A percentile compares a stretch with the other conserved stretches of the same genome.
Evolutionary conservation across 1,284 basidiomycete species (phyloP).

Genomic region (Ceratobasidium sp.): DNA sequence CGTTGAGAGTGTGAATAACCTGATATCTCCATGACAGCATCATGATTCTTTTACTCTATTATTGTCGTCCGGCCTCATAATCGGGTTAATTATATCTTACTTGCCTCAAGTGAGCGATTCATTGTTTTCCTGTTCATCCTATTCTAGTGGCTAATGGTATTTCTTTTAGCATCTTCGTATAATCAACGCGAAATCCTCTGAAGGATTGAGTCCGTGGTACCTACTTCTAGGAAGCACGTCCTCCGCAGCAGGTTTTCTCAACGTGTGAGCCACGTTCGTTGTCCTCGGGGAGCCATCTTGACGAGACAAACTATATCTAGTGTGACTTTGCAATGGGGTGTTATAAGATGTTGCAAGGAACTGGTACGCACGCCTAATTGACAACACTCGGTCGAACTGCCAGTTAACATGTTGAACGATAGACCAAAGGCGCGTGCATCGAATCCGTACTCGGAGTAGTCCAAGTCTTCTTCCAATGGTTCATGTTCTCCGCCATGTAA

Average conservation of each 20-base stretch:
- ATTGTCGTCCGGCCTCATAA: slow-evolving; percentile 81
- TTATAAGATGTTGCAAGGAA: slow-evolving; percentile 84
- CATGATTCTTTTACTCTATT: slow-evolving; percentile 82
- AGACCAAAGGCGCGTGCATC: slow-evolving; percentile 81
- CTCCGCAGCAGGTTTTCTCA: slow-evolving; percentile 82
- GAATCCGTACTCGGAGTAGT: slow-evolving; percentile 87
- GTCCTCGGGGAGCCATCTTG: not conserved
- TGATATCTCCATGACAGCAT: not conserved
- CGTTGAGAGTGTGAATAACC: not conserved
- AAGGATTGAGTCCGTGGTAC: slow-evolving; percentile 94
- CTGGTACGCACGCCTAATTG: slow-evolving; percentile 74
- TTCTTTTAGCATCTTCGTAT: slow-evolving; percentile 76
- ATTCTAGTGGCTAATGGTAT: slow-evolving; percentile 1
- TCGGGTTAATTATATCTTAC: slow-evolving; percentile 89
- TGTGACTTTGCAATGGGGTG: slow-evolving; percentile 88
- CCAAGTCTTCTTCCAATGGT: slow-evolving; percentile 89
- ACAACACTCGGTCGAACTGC: not conserved
- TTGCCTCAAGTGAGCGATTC: slow-evolving; percentile 77
- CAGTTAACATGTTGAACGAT: slow-evolving; percentile 11
- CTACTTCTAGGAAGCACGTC: slow-evolving; percentile 93
- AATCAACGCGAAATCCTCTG: slow-evolving; percentile 79
- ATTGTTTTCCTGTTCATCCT: slow-evolving; percentile 4
- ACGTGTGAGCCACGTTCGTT: slow-evolving; percentile 68
- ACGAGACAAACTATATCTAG: slow-evolving; percentile 57
- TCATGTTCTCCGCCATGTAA: slow-evolving; percentile 87